Conservation (phyloP, 495 filamentous ascomycete species). For the Daldinia childiae region DNA sequence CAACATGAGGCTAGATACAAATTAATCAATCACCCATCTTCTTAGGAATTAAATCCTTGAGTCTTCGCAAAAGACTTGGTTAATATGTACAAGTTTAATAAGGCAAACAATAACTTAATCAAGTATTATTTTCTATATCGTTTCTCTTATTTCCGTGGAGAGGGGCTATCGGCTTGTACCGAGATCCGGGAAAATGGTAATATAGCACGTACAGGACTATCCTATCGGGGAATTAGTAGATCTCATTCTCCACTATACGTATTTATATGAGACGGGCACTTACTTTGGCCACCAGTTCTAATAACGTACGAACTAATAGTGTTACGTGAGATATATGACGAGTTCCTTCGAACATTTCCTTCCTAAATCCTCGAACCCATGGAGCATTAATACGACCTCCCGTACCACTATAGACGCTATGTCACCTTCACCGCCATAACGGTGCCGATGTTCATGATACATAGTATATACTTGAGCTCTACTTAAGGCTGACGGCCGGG, state of each 20-base stretch:
- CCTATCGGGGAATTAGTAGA: constrained; percentile 5
- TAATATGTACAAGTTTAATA: not conserved
- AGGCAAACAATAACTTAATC: not conserved
- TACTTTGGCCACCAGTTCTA: not conserved
- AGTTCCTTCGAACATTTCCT: not conserved
- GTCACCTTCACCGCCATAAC: not conserved
- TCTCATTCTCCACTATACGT: constrained; percentile 3
- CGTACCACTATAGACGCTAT: not conserved
- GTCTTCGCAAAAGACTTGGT: not conserved
- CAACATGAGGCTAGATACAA: not conserved
- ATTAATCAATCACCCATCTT: not conserved
- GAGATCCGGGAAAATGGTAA: constrained; percentile 1
- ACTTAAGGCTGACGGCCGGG: constrained; percentile 12
- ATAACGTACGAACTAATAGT: not conserved
- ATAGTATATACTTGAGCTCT: constrained; percentile 20
- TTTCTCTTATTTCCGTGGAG: not conserved
- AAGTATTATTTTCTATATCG: not conserved
- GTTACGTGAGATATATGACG: constrained; percentile 10
- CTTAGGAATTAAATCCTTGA: not conserved
- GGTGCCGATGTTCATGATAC: constrained; percentile 19
- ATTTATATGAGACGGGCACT: not conserved
- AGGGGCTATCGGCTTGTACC: not conserved
- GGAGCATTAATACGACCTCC: constrained; percentile 1
- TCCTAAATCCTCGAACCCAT: constrained; percentile 1
- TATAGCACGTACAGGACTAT: not conserved